A percentile compares a stretch with the other conserved stretches of the same genome.
phyloP scores from a whole-genome alignment of 805 yeast species.

The Metschnikowia kofuensis region DNA sequence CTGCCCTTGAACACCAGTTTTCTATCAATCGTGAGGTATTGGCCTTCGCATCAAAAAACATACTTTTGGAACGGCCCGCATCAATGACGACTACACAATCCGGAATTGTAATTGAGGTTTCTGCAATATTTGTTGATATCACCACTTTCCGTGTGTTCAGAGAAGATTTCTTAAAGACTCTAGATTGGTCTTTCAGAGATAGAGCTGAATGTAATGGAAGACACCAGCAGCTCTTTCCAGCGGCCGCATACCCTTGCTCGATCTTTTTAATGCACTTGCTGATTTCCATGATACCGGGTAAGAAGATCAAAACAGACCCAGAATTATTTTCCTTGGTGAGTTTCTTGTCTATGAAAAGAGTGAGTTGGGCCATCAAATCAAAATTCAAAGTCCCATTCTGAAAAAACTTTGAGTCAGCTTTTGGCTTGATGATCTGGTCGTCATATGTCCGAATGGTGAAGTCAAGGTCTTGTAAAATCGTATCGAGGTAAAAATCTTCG shows the following conservation, averaged over 20 bases:
- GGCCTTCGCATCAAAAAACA: slow-evolving; percentile 63
- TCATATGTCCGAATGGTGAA: slow-evolving; percentile 47
- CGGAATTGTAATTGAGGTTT: slow-evolving; percentile 93
- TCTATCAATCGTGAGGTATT: slow-evolving; percentile 74
- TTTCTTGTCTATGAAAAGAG: slow-evolving; percentile 49
- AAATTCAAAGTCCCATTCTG: slow-evolving; percentile 69
- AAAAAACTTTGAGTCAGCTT: slow-evolving; percentile 64
- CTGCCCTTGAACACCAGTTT: slow-evolving; percentile 87
- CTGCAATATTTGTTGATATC: slow-evolving; percentile 92
- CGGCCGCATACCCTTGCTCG: slow-evolving; percentile 13
- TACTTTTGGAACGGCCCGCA: slow-evolving; percentile 78
- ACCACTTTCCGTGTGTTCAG: slow-evolving; percentile 67
- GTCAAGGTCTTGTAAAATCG: slow-evolving; percentile 53
- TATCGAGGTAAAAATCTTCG: slow-evolving; percentile 68
- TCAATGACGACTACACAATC: slow-evolving; percentile 93
- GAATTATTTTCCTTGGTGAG: slow-evolving; percentile 38
- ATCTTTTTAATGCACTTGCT: slow-evolving; percentile 54
- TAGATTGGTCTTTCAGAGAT: slow-evolving; percentile 75
- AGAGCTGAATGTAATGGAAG: slow-evolving; percentile 89
- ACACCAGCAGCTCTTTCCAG: slow-evolving; percentile 30
- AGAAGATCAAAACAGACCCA: slow-evolving; percentile 80
- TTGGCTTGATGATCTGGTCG: slow-evolving; percentile 48
- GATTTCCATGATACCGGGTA: slow-evolving; percentile 92
- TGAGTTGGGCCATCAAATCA: slow-evolving; percentile 61
- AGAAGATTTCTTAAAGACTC: slow-evolving; percentile 61